Conservation (phyloP, 2,329 filamentous ascomycete genomes). For the Botryotinia narcissicola region DNA sequence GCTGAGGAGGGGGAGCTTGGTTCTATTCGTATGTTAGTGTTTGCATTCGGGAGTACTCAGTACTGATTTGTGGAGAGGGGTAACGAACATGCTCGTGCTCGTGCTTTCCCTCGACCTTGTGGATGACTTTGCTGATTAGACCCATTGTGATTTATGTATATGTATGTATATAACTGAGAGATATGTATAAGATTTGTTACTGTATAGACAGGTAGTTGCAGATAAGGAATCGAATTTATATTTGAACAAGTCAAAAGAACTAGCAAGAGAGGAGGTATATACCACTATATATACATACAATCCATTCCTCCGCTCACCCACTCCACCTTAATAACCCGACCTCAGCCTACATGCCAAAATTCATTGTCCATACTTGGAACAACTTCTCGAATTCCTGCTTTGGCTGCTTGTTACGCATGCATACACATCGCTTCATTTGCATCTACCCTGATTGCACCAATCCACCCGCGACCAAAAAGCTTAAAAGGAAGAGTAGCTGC, state of each 20-base stretch:
- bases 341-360: background rate
- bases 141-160: background rate
- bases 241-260: background rate
- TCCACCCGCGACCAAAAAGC: background rate
- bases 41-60: background rate
- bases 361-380: background rate
- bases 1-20: background rate
- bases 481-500: background rate
- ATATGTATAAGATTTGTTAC: background rate
- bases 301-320: background rate
- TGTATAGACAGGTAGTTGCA: too few relatives aligned
- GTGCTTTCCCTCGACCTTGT: slow-evolving; percentile 12
- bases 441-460: background rate
- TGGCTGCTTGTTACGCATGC: background rate
- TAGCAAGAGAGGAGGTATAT: background rate
- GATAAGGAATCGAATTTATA: background rate
- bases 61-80: background rate
- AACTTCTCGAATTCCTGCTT: background rate
- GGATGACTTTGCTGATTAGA: slow-evolving; percentile 6
- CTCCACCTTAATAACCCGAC: background rate
- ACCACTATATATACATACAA: background rate
- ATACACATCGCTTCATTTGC: background rate
- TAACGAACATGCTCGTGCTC: background rate
- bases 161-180: background rate
- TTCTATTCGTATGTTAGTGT: background rate